Percentiles rank a stretch among this genome's conserved stretches.
Conservation (phyloP, 345 rosid species). For the Eutrema japonicum region DNA sequence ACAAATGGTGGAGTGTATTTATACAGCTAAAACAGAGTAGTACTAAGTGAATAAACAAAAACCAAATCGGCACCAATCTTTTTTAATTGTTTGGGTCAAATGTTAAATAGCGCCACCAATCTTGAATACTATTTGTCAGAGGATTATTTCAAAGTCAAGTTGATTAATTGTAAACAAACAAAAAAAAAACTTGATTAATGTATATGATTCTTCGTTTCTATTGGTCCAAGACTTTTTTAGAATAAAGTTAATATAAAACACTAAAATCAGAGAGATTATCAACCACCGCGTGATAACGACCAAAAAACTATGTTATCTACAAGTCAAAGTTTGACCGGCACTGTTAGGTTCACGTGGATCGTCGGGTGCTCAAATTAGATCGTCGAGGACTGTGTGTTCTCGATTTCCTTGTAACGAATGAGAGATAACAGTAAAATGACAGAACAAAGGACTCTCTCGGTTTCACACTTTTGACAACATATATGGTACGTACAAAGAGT, state of each 20-base stretch:
- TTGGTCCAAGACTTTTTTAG: conserved; percentile 13
- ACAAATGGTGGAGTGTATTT: conserved; percentile 24
- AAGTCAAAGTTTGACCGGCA: conserved; percentile 36
- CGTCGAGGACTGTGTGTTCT: background rate
- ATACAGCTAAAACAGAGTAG: conserved; percentile 22
- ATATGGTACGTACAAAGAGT: background rate
- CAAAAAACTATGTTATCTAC: conserved; percentile 28
- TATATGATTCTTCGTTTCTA: conserved; percentile 25
- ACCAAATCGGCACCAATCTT: conserved; percentile 1
- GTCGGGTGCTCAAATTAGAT: background rate
- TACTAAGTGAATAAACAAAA: conserved; percentile 15
- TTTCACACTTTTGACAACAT: conserved; percentile 4
- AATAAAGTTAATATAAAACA: background rate
- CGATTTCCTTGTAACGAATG: background rate
- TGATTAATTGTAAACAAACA: background rate
- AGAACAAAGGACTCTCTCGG: background rate
- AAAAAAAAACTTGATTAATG: background rate
- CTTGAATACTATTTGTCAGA: conserved; percentile 16
- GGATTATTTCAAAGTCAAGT: conserved; percentile 23
- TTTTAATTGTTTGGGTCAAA: no score
- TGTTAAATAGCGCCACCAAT: conserved; percentile 13
- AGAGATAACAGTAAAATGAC: background rate
- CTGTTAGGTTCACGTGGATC: conserved; percentile 23
- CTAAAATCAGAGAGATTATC: background rate
- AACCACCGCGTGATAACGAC: conserved; percentile 38